phyloP scores from a whole-genome alignment of 148 eudicot genomes.

The Linanthus parryae region DNA sequence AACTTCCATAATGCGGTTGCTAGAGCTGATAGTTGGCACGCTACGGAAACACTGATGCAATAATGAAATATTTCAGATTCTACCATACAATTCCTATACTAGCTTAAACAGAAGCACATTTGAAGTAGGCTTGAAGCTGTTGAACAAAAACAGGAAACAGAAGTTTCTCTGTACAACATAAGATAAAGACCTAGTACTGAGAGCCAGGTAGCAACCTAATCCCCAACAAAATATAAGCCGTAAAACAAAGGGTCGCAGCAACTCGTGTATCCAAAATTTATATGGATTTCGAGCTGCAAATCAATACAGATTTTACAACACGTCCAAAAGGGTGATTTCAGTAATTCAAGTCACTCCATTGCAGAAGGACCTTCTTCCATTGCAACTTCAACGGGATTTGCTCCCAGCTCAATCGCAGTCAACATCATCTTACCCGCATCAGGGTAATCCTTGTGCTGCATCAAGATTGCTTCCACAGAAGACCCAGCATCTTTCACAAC shows the following conservation, averaged over 20 bases:
- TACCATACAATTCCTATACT: no score
- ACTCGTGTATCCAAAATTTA: background rate
- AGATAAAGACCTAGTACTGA: background rate
- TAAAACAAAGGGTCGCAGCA: background rate
- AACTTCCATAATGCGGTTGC: no score
- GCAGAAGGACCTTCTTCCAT: constrained; percentile 35
- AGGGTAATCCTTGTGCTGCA: constrained; percentile 90
- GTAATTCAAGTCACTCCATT: constrained; percentile 38
- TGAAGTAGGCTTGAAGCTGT: no score
- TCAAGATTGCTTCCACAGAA: constrained; percentile 74
- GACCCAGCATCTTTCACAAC: constrained; percentile 33
- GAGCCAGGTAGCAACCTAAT: background rate
- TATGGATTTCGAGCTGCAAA: background rate
- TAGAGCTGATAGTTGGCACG: no score
- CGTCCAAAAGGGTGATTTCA: background rate
- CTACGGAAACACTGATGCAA: no score
- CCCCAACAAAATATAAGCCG: background rate
- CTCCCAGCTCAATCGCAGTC: constrained; percentile 67
- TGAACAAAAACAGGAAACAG: no score
- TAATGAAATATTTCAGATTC: no score
- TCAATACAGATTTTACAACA: background rate
- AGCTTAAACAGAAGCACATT: no score
- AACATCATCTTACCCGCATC: constrained; percentile 87
- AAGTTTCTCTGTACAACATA: no score
- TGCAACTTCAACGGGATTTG: constrained; percentile 20